A percentile compares a stretch with the other conserved stretches of the same genome.
These are phyloP conservation scores for Tubosaeta sp. DNA, from an alignment of 768 basidiomycete species.

Conservation along the genomic window DNA sequence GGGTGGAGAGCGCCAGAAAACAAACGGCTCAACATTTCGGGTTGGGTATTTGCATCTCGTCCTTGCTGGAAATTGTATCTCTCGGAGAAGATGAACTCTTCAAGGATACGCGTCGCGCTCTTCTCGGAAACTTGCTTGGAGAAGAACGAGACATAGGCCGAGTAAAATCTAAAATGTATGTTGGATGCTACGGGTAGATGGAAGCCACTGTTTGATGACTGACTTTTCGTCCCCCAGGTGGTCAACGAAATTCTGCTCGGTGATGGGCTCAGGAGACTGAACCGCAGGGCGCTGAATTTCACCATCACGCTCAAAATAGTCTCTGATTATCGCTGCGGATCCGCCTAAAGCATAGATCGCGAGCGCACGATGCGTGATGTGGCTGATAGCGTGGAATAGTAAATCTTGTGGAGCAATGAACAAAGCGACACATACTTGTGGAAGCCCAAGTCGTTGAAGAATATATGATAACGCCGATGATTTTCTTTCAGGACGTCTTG, in stretches of 20 bases:
- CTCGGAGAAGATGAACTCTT: conserved; percentile 31
- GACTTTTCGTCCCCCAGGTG: conserved; percentile 27
- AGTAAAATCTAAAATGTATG: conserved; percentile 20
- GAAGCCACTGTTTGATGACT: neutral
- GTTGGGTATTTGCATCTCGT: conserved; percentile 26
- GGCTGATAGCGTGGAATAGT: conserved; percentile 11
- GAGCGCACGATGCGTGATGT: conserved; percentile 27
- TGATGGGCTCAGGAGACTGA: conserved; percentile 22
- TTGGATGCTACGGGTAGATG: neutral
- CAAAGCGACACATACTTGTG: conserved; percentile 43
- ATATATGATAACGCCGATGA: conserved; percentile 45
- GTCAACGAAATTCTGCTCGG: conserved; percentile 20
- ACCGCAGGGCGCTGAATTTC: conserved; percentile 20
- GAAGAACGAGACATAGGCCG: conserved; percentile 27
- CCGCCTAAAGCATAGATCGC: conserved; percentile 28
- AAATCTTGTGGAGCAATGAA: no score
- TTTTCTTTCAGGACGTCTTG: conserved; percentile 43
- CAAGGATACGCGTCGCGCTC: conserved; percentile 14
- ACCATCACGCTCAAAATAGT: conserved; percentile 24
- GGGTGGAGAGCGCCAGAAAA: conserved; percentile 52
- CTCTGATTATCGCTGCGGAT: conserved; percentile 18
- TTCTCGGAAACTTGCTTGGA: conserved; percentile 11
- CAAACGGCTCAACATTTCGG: conserved; percentile 53
- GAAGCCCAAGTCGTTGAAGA: conserved; percentile 41
- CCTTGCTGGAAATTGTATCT: conserved; percentile 22